Base-by-base conservation (phyloP, 257 asterid species). In the Lavandula angustifolia region DNA sequence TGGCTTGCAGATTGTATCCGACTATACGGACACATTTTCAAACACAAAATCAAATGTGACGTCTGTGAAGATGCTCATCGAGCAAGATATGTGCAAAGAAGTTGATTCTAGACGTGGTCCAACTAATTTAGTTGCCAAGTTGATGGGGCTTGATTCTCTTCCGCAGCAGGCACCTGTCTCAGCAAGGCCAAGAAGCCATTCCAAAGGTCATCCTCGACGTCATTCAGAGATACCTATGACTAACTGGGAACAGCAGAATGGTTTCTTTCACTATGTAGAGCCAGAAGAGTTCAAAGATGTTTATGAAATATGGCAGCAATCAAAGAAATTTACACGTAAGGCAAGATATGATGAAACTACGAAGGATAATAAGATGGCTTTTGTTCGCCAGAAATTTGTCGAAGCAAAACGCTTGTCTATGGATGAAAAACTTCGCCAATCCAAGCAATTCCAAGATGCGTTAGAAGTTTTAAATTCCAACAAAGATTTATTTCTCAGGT, bases 91-190 rank as follows among this genome's bases (percentile, higher is more conserved):
- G 97, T 86, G 98, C 62, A 90, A 83, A 70, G 98, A 94, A 60
- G 76, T 81, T 3, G 84, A 79, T 47, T 62, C 76, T 40, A 73
- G 76, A 52, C 81, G 78, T 43, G 83, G 84, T 69, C 85, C 94
- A 27, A 85, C 99, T 56, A 85, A 84, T 81, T 74, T 94, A 58
- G 95, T 94, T 73, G 99, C 98, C 43, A 94, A 88, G 81, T 63
- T 94, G 73, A 94, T 94, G 99, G 99, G 99, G 43, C 99, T 94
- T 67, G 98, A 94, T 74, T 58, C 88, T 75, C 88, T 90, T 82
- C 95, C 97, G 33, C 85, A 63, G 43, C 86, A 77, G 56, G 85
- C 80, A 62, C 72, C 91, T 69, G 84, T 75, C 66, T 52, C 86
- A 62, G 75, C 83, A 52, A 66, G 66, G 12, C 77, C 69, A 56